phyloP scores from a whole-genome alignment of 805 yeast genomes.

The Yarrowia sp. region DNA sequence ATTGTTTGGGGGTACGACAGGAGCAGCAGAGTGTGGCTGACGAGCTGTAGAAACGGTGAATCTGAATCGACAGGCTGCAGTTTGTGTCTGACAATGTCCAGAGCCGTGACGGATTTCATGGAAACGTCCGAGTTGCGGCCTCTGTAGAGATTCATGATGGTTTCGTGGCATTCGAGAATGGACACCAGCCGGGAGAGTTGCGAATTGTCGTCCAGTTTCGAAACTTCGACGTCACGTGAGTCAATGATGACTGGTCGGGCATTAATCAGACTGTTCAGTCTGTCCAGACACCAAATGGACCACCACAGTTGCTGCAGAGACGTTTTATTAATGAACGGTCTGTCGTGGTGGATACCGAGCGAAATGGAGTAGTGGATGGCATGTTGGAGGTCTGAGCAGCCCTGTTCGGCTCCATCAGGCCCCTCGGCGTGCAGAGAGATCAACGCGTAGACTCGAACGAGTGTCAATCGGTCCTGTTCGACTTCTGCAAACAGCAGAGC shows the following conservation, averaged over 20 bases:
- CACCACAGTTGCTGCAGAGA: conserved; percentile 51
- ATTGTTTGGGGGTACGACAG: conserved; percentile 19
- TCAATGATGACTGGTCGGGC: conserved; percentile 53
- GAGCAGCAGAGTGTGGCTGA: conserved; percentile 17
- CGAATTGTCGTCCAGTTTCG: conserved; percentile 46
- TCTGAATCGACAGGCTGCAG: conserved; percentile 28
- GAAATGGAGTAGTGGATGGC: conserved; percentile 54
- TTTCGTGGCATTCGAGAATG: conserved; percentile 3
- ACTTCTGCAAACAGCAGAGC: conserved; percentile 52
- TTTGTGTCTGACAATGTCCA: conserved; percentile 6
- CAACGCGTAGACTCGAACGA: conserved; percentile 51
- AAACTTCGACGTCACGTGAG: conserved; percentile 52
- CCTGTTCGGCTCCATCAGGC: conserved; percentile 51
- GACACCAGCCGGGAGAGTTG: conserved; percentile 48
- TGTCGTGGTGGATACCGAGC: conserved; percentile 53
- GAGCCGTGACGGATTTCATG: conserved; percentile 2
- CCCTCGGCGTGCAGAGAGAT: conserved; percentile 54
- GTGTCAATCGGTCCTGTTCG: conserved; percentile 52
- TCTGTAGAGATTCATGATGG: conserved; percentile 22
- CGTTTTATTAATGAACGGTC: conserved; percentile 49
- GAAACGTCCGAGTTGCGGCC: conserved; percentile 5
- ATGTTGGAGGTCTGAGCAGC: conserved; percentile 51
- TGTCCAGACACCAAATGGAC: conserved; percentile 53
- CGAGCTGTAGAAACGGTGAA: conserved; percentile 11
- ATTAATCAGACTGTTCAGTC: conserved; percentile 53